Evolutionary conservation across 805 yeast genomes (phyloP).

Genomic region (Lipomyces kockii): DNA sequence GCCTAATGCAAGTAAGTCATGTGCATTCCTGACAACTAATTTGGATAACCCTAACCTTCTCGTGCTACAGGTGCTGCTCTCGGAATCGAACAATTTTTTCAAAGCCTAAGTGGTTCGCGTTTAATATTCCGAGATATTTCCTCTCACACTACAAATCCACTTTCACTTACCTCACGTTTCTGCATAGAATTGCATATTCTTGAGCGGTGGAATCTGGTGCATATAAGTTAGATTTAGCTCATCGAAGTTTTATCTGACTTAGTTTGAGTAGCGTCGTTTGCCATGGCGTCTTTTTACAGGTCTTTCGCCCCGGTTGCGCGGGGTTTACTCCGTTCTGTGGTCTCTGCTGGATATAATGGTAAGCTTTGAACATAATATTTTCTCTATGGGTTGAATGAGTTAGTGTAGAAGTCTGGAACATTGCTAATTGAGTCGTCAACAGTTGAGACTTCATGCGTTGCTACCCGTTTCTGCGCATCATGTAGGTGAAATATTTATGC

Average conservation of each 20-base stretch:
- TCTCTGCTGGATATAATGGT: constrained; percentile 25
- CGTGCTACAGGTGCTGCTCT: too few species aligned
- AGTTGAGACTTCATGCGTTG: constrained; percentile 23
- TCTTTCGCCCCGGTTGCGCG: constrained; percentile 32
- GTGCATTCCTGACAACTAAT: too few species aligned
- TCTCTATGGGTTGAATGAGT: background rate
- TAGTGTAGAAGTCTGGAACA: background rate
- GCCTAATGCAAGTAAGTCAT: too few species aligned
- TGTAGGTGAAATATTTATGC: constrained; percentile 9
- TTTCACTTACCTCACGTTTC: background rate
- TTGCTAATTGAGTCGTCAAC: constrained; percentile 9
- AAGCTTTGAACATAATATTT: background rate
- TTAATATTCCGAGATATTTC: background rate
- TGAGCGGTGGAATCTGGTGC: background rate
- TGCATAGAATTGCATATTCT: background rate
- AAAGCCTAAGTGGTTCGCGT: background rate
- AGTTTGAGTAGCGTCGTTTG: background rate
- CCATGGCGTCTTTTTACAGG: constrained; percentile 27
- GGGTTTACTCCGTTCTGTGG: constrained; percentile 24
- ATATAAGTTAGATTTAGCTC: background rate
- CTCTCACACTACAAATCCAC: background rate
- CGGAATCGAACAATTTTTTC: background rate
- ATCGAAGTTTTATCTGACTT: background rate
- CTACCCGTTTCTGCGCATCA: constrained; percentile 9
- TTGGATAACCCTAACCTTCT: too few species aligned